Percentiles rank a stretch among this genome's conserved stretches.
Evolutionary conservation across 495 filamentous ascomycete species (phyloP).

Genomic region (Xylona heveae): DNA sequence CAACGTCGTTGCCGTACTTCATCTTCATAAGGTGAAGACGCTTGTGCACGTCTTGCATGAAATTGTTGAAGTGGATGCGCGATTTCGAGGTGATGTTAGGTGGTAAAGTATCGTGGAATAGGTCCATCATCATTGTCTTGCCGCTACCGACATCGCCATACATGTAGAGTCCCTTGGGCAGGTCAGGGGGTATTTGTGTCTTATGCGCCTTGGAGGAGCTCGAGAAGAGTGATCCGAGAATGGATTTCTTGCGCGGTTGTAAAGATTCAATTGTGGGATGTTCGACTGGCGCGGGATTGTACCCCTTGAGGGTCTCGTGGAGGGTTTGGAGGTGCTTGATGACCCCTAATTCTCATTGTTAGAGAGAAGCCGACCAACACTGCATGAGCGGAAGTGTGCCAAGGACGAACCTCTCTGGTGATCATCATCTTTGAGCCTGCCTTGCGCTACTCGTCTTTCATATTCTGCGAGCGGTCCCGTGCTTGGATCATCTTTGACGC

Average conservation of each 20-base stretch:
- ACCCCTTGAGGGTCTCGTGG: conserved; percentile 59
- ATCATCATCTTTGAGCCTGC: conserved; percentile 60
- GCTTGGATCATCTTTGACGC: conserved; percentile 1
- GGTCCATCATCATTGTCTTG: conserved; percentile 99
- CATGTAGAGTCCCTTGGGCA: conserved; percentile 83
- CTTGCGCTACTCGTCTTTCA: conserved; percentile 49
- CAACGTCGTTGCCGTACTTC: conserved; percentile 71
- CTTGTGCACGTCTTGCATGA: conserved; percentile 97
- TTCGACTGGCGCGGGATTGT: conserved; percentile 47
- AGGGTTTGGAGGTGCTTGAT: conserved; percentile 76
- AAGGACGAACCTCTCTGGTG: conserved; percentile 57
- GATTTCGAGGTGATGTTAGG: conserved; percentile 61
- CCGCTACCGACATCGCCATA: conserved; percentile 95
- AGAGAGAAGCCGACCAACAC: conserved; percentile 1
- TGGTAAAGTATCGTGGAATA: conserved; percentile 91
- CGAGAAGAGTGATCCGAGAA: conserved; percentile 57
- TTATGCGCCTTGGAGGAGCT: conserved; percentile 14
- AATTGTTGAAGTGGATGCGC: conserved; percentile 97
- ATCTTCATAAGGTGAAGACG: conserved; percentile 79
- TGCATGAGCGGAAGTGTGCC: neutral
- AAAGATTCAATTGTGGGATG: conserved; percentile 60
- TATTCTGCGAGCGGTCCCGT: conserved; percentile 75
- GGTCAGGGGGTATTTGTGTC: conserved; percentile 38
- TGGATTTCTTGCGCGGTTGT: conserved; percentile 32
- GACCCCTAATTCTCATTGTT: conserved; percentile 31